Conservation (phyloP, 805 yeast species). For the Yamadazyma paraphyllophila region DNA sequence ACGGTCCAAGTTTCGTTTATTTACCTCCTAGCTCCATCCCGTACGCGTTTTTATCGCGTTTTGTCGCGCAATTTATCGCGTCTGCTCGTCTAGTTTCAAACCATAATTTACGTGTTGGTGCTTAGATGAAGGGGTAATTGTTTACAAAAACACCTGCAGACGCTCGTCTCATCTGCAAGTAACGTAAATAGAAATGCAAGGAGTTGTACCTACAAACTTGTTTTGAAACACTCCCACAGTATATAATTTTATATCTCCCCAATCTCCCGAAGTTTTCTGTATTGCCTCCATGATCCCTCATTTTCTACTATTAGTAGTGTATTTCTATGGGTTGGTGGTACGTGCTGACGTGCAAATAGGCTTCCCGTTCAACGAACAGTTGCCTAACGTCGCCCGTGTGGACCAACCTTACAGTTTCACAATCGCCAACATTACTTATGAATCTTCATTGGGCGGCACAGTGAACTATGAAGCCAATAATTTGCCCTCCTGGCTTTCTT, state of each 20-base stretch:
- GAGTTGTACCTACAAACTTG: not conserved
- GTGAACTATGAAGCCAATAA: slow-evolving; percentile 55
- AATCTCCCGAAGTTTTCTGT: slow-evolving; percentile 5
- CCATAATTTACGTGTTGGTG: slow-evolving; percentile 1
- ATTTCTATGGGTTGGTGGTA: slow-evolving; percentile 1
- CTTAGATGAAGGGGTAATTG: slow-evolving; percentile 4
- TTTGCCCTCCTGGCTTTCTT: slow-evolving; percentile 77
- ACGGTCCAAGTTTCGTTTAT: no score
- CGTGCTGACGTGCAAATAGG: slow-evolving; percentile 54
- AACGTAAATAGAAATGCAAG: not conserved
- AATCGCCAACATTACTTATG: slow-evolving; percentile 68
- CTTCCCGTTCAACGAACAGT: slow-evolving; percentile 79
- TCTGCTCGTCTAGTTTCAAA: not conserved
- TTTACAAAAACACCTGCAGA: slow-evolving; percentile 1
- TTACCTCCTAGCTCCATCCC: no score
- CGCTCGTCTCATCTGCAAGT: slow-evolving; percentile 1
- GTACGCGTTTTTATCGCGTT: no score
- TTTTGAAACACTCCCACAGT: not conserved
- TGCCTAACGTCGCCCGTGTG: slow-evolving; percentile 83
- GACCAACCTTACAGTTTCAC: slow-evolving; percentile 61
- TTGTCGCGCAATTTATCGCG: not conserved
- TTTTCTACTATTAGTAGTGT: slow-evolving; percentile 11
- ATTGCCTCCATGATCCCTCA: slow-evolving; percentile 4
- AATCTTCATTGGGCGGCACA: slow-evolving; percentile 35
- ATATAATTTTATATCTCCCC: slow-evolving; percentile 2